phyloP scores from a whole-genome alignment of 1,284 basidiomycete species.

The Porodaedalea pini region DNA sequence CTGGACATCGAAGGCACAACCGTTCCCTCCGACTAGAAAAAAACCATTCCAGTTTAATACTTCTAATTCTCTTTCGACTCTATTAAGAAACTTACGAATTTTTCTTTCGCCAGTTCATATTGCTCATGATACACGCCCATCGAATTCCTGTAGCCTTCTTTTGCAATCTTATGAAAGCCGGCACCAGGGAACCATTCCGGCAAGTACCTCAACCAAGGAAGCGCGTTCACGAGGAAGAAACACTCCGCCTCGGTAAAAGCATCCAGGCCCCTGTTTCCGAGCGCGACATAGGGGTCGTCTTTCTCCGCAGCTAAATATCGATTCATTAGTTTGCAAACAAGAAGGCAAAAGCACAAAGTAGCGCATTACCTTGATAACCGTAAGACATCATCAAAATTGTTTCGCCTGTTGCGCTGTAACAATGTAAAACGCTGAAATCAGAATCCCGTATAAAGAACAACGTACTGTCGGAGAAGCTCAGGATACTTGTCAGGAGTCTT shows the following conservation, averaged over 20 bases:
- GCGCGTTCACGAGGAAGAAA: constrained; percentile 12
- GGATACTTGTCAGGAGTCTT: constrained; percentile 2
- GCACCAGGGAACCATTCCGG: constrained; percentile 19
- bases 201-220: constrained; percentile 8
- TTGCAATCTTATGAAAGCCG: neutral
- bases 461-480: constrained; percentile 5
- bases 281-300: constrained; percentile 19
- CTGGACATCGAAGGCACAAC: constrained; percentile 15
- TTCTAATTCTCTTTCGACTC: neutral
- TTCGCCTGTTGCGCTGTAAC: neutral
- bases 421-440: neutral
- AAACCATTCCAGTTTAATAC: neutral
- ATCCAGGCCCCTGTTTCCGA: constrained; percentile 17
- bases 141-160: neutral
- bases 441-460: neutral
- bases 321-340: neutral
- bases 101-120: constrained; percentile 8
- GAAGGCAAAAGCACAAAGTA: neutral
- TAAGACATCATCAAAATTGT: constrained; percentile 14
- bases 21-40: constrained; percentile 10
- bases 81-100: neutral
- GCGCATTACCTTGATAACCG: constrained; percentile 10
- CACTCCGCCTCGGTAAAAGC: constrained; percentile 6
- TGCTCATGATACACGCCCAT: constrained; percentile 1
- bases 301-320: neutral